These are phyloP conservation scores for Leccinum fallax DNA, from an alignment of 1,284 basidiomycete species.

Conservation along the genomic window DNA sequence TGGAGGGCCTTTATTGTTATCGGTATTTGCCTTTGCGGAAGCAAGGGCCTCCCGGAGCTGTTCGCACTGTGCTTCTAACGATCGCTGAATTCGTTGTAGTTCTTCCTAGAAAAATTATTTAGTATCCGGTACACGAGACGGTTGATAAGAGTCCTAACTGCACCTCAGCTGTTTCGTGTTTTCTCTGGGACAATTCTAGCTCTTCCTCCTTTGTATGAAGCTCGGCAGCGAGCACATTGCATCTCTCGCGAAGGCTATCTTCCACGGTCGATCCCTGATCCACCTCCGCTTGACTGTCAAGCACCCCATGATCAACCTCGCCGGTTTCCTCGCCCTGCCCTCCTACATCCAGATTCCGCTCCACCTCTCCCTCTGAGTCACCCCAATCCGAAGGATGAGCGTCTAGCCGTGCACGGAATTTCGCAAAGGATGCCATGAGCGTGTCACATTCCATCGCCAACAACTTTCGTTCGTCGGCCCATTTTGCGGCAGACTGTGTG, in stretches of 20 bases:
- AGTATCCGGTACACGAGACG: slow-evolving; percentile 9
- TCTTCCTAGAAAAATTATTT: slow-evolving; percentile 21
- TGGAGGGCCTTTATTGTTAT: neutral
- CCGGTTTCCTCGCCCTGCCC: slow-evolving; percentile 22
- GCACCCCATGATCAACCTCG: slow-evolving; percentile 10
- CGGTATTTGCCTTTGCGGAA: slow-evolving; percentile 10
- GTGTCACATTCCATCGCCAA: slow-evolving; percentile 25
- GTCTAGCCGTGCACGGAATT: slow-evolving; percentile 32
- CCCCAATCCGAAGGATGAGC: slow-evolving; percentile 23
- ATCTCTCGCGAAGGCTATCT: slow-evolving; percentile 18
- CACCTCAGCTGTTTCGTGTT: slow-evolving; percentile 23
- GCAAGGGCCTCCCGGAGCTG: slow-evolving; percentile 23
- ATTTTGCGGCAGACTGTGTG: slow-evolving; percentile 33
- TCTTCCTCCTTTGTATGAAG: slow-evolving; percentile 25
- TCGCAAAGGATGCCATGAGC: slow-evolving; percentile 37
- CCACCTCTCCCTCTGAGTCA: slow-evolving; percentile 31
- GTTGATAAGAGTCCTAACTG: slow-evolving; percentile 9
- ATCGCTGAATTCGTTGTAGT: slow-evolving; percentile 17
- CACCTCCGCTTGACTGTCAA: slow-evolving; percentile 5
- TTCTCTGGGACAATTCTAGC: slow-evolving; percentile 22
- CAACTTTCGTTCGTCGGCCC: slow-evolving; percentile 33
- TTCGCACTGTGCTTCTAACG: slow-evolving; percentile 22
- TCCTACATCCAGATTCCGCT: slow-evolving; percentile 23
- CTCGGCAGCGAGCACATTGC: slow-evolving; percentile 19
- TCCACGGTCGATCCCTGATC: slow-evolving; percentile 12